These are phyloP conservation scores for Naganishia vaughanmartiniae DNA, from an alignment of 768 basidiomycete genomes.

Conservation along the genomic window DNA sequence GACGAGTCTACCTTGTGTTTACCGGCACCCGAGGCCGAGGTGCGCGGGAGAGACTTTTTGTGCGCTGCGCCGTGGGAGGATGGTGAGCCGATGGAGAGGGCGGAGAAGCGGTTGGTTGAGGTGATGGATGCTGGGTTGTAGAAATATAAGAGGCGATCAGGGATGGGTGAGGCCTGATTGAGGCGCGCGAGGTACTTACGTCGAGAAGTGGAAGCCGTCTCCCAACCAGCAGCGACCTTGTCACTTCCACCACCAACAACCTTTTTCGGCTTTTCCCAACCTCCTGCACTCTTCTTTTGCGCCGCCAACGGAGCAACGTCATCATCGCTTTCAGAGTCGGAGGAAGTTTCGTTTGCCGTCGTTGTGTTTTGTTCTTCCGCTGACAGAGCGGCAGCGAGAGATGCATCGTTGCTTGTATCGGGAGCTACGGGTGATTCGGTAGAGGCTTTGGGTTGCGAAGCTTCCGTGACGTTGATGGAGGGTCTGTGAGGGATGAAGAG, in stretches of 20 bases:
- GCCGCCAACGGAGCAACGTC: not conserved
- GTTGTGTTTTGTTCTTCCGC: constrained; percentile 2
- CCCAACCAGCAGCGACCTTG: constrained; percentile 15
- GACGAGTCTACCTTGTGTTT: constrained; percentile 13
- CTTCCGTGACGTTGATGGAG: not conserved
- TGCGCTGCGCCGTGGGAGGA: constrained; percentile 6
- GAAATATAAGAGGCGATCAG: not conserved
- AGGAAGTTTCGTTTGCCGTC: not conserved
- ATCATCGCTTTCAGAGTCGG: constrained; percentile 11
- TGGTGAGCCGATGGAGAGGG: constrained; percentile 23
- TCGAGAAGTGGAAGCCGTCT: constrained; percentile 12
- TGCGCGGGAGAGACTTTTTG: constrained; percentile 17
- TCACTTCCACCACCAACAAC: constrained; percentile 17
- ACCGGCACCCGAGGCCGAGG: constrained; percentile 10
- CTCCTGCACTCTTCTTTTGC: constrained; percentile 12
- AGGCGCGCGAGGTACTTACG: not conserved
- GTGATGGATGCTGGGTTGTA: constrained; percentile 2
- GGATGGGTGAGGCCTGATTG: not conserved
- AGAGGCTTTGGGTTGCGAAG: not conserved
- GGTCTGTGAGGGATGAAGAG: not conserved
- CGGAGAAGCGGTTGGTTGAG: constrained; percentile 27
- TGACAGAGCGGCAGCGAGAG: constrained; percentile 12
- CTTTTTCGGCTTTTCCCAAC: constrained; percentile 29
- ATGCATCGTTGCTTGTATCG: constrained; percentile 6
- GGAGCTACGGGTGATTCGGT: not conserved